Evolutionary conservation across 257 asterid genomes (phyloP).

Genomic region (Gentiana straminea): DNA sequence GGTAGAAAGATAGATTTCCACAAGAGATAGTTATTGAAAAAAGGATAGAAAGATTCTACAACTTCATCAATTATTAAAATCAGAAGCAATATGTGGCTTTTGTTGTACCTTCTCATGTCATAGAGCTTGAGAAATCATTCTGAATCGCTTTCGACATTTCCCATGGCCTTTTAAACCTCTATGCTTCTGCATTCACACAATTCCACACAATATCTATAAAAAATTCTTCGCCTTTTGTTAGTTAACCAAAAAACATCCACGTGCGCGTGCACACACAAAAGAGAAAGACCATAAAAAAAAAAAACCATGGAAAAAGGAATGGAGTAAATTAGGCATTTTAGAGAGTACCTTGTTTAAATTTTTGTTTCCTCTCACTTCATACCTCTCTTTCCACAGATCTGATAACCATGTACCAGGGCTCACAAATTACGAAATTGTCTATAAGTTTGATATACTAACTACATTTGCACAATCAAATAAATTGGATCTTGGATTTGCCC

Average conservation of each 20-base stretch:
- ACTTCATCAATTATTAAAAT: too few relatives aligned
- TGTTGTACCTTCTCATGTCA: too few relatives aligned
- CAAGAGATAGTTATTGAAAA: too few relatives aligned
- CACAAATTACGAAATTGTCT: conserved; percentile 21
- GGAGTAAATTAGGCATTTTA: not conserved
- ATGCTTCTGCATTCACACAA: conserved; percentile 22
- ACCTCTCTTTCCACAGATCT: conserved; percentile 41
- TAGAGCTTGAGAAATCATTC: conserved; percentile 13
- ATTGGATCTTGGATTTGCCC: too few relatives aligned
- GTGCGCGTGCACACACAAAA: too few relatives aligned
- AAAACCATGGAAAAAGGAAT: not conserved
- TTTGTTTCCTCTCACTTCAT: conserved; percentile 47
- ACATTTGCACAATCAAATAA: too few relatives aligned
- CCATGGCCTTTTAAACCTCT: conserved; percentile 36
- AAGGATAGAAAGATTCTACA: too few relatives aligned
- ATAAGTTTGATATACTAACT: too few relatives aligned
- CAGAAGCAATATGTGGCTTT: too few relatives aligned
- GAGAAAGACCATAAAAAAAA: not conserved
- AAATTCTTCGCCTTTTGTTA: not conserved
- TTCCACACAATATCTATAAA: not conserved
- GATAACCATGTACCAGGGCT: conserved; percentile 45
- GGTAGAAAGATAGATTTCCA: too few relatives aligned
- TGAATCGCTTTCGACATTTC: conserved; percentile 30
- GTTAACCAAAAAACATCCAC: not conserved
- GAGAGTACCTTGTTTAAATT: conserved; percentile 26